Evolutionary conservation across 2,329 filamentous ascomycete species (phyloP).

Genomic region (Chrysoporthe deuterocubensis): DNA sequence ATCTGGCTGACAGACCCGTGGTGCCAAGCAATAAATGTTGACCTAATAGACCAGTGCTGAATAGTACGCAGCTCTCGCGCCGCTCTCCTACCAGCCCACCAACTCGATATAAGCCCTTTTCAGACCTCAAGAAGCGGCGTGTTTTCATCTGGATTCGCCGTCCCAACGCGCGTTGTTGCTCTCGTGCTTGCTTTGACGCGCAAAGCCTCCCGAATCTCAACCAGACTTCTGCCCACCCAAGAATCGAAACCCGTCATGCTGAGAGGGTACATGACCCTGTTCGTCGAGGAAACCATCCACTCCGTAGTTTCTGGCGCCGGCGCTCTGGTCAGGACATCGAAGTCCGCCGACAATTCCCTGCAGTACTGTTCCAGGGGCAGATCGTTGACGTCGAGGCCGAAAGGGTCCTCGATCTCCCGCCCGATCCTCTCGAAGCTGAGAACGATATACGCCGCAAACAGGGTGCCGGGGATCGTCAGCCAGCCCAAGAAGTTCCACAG

Average conservation of each 20-base stretch:
- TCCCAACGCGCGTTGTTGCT: background rate
- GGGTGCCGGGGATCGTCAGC: slow-evolving; percentile 77
- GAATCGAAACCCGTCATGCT: slow-evolving; percentile 10
- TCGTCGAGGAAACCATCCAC: background rate
- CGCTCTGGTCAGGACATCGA: slow-evolving; percentile 10
- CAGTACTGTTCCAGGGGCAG: slow-evolving; percentile 4
- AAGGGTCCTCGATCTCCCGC: slow-evolving; percentile 19
- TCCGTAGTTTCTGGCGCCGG: slow-evolving; percentile 4
- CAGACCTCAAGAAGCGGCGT: slow-evolving; percentile 3
- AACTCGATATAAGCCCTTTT: background rate
- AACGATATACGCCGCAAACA: slow-evolving; percentile 79
- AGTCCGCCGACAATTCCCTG: slow-evolving; percentile 10
- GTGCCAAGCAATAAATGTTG: background rate
- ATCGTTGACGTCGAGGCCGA: slow-evolving; percentile 17
- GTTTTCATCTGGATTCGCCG: background rate
- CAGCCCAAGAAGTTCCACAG: slow-evolving; percentile 66
- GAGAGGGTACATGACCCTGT: slow-evolving; percentile 4
- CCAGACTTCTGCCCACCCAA: slow-evolving; percentile 6
- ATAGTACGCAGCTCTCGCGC: background rate
- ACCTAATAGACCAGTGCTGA: background rate
- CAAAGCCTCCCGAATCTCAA: slow-evolving; percentile 13
- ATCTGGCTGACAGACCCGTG: background rate
- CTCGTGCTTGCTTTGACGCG: slow-evolving; percentile 8
- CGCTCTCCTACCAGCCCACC: background rate
- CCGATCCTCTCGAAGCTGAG: slow-evolving; percentile 61